Evolutionary conservation across 805 yeast genomes (phyloP).

Genomic region (Komagataella pseudopastoris): DNA sequence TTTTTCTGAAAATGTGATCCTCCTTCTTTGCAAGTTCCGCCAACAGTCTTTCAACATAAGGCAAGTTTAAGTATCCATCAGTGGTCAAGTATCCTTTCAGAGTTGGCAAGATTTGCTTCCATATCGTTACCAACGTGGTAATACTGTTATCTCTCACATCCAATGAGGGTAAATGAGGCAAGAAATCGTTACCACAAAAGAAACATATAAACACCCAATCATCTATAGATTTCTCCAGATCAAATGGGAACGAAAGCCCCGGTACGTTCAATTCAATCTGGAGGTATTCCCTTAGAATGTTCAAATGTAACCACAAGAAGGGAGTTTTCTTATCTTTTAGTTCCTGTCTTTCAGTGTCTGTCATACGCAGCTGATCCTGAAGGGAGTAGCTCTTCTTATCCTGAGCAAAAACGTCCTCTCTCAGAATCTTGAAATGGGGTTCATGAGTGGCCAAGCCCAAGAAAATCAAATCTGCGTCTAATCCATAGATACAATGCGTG

Average conservation of each 20-base stretch:
- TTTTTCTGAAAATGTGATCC: constrained; percentile 57
- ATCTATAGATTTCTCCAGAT: constrained; percentile 89
- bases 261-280: constrained; percentile 70
- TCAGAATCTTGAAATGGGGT: constrained; percentile 84
- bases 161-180: constrained; percentile 89
- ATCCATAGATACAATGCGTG: constrained; percentile 90
- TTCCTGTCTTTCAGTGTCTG: constrained; percentile 38
- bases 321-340: constrained; percentile 41
- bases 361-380: constrained; percentile 40
- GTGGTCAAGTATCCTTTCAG: constrained; percentile 74
- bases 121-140: constrained; percentile 63
- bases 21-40: constrained; percentile 58
- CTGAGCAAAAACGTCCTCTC: constrained; percentile 95
- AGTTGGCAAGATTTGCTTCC: constrained; percentile 63
- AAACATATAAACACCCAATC: constrained; percentile 99
- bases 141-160: constrained; percentile 94
- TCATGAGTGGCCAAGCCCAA: constrained; percentile 95
- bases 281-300: constrained; percentile 76
- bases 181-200: constrained; percentile 95
- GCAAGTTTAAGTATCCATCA: constrained; percentile 73
- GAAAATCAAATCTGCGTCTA: constrained; percentile 96
- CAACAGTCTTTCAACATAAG: constrained; percentile 63
- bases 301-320: constrained; percentile 87
- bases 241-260: constrained; percentile 59
- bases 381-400: constrained; percentile 34